Conservation (phyloP, 257 asterid species). For the Fraxinus cuspidata region DNA sequence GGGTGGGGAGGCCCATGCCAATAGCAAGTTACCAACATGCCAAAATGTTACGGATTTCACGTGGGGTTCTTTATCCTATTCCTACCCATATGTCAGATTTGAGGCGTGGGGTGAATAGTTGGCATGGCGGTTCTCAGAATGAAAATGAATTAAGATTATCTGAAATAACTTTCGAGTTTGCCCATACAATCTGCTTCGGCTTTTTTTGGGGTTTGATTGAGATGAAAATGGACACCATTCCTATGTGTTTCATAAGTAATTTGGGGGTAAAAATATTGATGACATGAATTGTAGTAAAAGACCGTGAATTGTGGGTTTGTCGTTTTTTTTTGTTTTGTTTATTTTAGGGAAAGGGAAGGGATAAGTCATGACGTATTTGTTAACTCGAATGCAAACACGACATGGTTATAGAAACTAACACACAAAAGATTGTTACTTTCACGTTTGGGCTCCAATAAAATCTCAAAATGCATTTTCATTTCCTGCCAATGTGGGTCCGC, state of each 20-base stretch:
- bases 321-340: too few species aligned
- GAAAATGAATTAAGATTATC: too few species aligned
- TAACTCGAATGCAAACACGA: too few species aligned
- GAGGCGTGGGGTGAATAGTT: background rate
- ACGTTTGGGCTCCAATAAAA: too few species aligned
- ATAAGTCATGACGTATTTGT: too few species aligned
- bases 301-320: too few species aligned
- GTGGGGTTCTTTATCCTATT: background rate
- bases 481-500: too few species aligned
- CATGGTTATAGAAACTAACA: too few species aligned
- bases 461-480: too few species aligned
- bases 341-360: too few species aligned
- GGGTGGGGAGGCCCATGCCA: conserved; percentile 21
- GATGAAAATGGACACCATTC: background rate
- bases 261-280: background rate
- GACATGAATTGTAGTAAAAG: background rate
- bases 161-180: background rate
- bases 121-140: background rate
- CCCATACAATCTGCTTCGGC: background rate
- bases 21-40: background rate
- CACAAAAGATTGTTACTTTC: too few species aligned
- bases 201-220: background rate
- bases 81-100: background rate
- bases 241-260: background rate
- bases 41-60: background rate